These are phyloP conservation scores for Suillus bovinus DNA, from an alignment of 768 basidiomycete genomes.

Conservation along the genomic window DNA sequence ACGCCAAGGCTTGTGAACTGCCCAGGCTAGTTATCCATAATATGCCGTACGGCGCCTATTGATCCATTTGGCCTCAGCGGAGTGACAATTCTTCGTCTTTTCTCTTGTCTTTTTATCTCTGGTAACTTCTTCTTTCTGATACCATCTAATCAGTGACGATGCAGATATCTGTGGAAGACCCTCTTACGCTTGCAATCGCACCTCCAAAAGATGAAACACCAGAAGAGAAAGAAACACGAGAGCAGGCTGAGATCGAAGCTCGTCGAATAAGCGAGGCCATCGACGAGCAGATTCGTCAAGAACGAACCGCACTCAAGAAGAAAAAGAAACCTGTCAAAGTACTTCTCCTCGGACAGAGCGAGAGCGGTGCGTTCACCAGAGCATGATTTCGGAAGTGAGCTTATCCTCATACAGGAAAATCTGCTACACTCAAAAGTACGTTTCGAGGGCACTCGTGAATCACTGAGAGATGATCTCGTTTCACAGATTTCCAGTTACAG, in stretches of 20 bases:
- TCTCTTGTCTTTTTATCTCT: neutral
- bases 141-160: constrained; percentile 14
- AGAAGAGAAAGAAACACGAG: constrained; percentile 53
- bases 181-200: constrained; percentile 57
- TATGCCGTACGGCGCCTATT: constrained; percentile 11
- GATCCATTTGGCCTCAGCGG: constrained; percentile 1
- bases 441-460: constrained; percentile 3
- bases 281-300: constrained; percentile 69
- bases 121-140: neutral
- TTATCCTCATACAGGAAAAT: constrained; percentile 49
- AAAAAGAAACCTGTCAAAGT: constrained; percentile 72
- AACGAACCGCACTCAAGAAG: constrained; percentile 57
- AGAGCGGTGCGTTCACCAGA: constrained; percentile 48
- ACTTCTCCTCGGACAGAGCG: constrained; percentile 73
- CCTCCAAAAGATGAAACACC: constrained; percentile 66
- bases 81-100: constrained; percentile 2
- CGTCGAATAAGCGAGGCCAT: constrained; percentile 69
- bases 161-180: constrained; percentile 52
- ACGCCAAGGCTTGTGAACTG: constrained; percentile 3
- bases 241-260: constrained; percentile 63
- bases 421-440: constrained; percentile 77
- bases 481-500: constrained; percentile 69
- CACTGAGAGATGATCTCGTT: constrained; percentile 12
- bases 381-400: constrained; percentile 10
- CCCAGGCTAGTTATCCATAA: neutral